Base-by-base conservation (phyloP, 2,329 filamentous ascomycete species). In the Calonectria leucothoes region DNA sequence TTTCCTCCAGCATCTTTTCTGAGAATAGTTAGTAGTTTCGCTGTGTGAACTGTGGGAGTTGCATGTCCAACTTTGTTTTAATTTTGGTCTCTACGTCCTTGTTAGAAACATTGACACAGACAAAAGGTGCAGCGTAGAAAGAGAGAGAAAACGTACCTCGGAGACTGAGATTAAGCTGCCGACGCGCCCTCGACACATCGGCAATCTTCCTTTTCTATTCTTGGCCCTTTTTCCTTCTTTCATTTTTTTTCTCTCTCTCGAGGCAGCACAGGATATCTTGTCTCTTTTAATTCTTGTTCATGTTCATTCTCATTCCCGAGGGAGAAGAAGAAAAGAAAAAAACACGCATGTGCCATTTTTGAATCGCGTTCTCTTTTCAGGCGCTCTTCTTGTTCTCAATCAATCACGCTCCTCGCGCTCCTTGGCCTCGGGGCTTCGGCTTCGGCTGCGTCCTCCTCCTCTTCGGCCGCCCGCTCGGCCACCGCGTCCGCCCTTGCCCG, bases 391-490 rank as follows among this genome's bases (percentile, higher is more conserved):
- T n/a, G n/a, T n/a, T n/a, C n/a, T n/a, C n/a, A n/a, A n/a, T n/a
- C 70, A 65, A 12, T 84, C 76, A 12, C 70, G 71, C 35, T 80
- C 78, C 45, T 81, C 82, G 8, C 74, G 82, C n/a, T 83, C 82
- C 78, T 84, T 85, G 15, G 78, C 84, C 6, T 82, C 86, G 3
- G 88, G 88, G 72, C 88, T 89, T 52, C 87, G 83, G 78, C 88
- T 90, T 57, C 89, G 85, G 75, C 87, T 88, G 69, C 89, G 80
- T 45, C 86, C 85, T 73, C 86, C 85, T 73, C 86, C 84, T 72
- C 86, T 84, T 39, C 87, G 82, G 3, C 85, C 84, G 17, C 85
- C 83, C 37, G 31, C 31, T 25, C 85, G 83, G 25, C 84, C 85
- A 12, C 82, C 82, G 1, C 83, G 81, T 1, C 84, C 85, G 4